These are phyloP conservation scores for Boletus reticuloceps DNA, from an alignment of 768 basidiomycete genomes.

Conservation along the genomic window DNA sequence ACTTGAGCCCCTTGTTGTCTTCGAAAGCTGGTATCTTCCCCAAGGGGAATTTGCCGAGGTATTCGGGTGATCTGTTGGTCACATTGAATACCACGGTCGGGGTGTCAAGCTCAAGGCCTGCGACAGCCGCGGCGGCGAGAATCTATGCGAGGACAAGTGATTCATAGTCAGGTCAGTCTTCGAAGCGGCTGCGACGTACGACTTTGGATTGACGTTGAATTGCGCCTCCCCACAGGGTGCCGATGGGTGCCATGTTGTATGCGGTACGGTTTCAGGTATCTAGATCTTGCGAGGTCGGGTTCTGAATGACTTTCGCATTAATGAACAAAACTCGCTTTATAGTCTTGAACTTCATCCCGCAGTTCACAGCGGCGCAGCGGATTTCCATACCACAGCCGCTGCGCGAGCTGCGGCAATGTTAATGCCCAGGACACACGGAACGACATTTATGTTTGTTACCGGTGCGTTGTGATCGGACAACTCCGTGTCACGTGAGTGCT, in stretches of 20 bases:
- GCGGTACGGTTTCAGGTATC: neutral
- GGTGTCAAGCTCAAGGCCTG: slow-evolving; percentile 25
- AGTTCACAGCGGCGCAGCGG: neutral
- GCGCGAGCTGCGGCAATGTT: no score
- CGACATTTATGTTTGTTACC: no score
- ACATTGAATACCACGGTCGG: slow-evolving; percentile 22
- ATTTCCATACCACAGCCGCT: neutral
- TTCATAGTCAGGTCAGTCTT: neutral
- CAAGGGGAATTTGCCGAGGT: slow-evolving; percentile 27
- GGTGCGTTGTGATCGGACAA: no score
- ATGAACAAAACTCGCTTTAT: slow-evolving; percentile 10
- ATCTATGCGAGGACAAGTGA: slow-evolving; percentile 15
- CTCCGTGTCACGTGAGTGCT: no score
- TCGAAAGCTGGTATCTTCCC: slow-evolving; percentile 31
- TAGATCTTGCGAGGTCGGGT: neutral
- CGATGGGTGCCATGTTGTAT: slow-evolving; percentile 23
- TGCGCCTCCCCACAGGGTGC: slow-evolving; percentile 24
- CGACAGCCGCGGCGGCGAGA: slow-evolving; percentile 20
- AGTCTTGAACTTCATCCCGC: neutral
- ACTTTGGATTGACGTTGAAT: slow-evolving; percentile 28
- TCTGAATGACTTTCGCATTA: neutral
- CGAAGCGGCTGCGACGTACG: slow-evolving; percentile 14
- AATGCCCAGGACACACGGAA: no score
- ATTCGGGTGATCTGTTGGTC: slow-evolving; percentile 28
- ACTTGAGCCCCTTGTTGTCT: slow-evolving; percentile 16